Evolutionary conservation across 768 basidiomycete genomes (phyloP), one percentile per base, ranked within the genome.

Genomic region (Epithele typhae): DNA sequence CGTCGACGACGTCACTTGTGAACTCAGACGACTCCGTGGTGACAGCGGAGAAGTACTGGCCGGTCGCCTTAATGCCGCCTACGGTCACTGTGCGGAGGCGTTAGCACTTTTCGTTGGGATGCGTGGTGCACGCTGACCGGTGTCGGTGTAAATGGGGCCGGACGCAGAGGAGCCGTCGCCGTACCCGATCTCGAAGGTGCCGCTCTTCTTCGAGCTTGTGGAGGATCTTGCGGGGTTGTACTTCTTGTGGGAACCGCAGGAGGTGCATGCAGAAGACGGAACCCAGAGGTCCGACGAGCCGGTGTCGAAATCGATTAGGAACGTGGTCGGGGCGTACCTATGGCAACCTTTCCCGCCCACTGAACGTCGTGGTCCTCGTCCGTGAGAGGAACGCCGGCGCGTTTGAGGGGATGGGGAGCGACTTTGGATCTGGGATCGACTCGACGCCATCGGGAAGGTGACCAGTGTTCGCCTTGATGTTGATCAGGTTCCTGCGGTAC

Each of bases 1-100:
- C 63, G 37, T 60, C 63, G 2, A 49, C 40, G 14, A 54, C 51
- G 44, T 55, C 55, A n/a, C 12, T 1, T n/a, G 17, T 14, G 17
- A 48, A 42, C 22, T 35, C 32, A 36, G 27, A 3, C 9, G 46
- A 48, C 32, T 48, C 39, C 14, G 22, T 11, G 4, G 58, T 59
- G 15, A 58, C 62, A 4, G 60, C 52, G n/a, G 62, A 59, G 48
- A 67, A 56, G 22, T 43, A 40, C 51, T 67, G 65, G 19, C 40
- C 42, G 2, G 48, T 54, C 14, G 54, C 72, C 8, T 63, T 68
- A 11, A 81, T 37, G 2, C 72, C 71, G 4, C 61, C 74, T n/a
- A 80, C 57, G 25, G 62, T 60, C 4, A 81, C 30, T 32, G 15
- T 77, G n/a, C n/a, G n/a, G n/a, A n/a, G n/a, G n/a, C n/a, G 30